Base-by-base conservation (phyloP, 371 early-diverging fungal genomes). In the Mucor sp. region DNA sequence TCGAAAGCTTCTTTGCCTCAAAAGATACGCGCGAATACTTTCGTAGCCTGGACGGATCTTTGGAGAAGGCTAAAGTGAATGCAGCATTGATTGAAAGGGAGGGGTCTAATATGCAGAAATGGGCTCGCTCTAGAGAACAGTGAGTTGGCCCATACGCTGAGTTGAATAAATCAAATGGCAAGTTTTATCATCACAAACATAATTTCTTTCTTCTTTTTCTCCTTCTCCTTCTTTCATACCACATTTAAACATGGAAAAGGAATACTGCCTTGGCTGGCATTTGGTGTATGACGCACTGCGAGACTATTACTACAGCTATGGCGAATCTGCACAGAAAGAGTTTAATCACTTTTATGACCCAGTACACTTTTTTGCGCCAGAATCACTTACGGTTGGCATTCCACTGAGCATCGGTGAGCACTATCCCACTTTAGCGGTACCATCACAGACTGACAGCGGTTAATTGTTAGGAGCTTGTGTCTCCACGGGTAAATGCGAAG, bases 61-160 rank as follows among this genome's bases (percentile, higher is more conserved):
- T 97, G 8, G 98, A 98, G 76, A 85, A 81, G 19, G 88, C 97
- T 60, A 79, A 88, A 7, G 79, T 87, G 60, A 90, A 87, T 65
- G 87, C 94, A 12, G 78, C 84, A 56, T 95, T 95, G 92, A 74
- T 95, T 58, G 74, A 85, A 58, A 81, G 94, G 47, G 95, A 96
- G 68, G 65, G 84, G 17, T 77, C 77, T 6, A 81, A 55, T 33
- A 37, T 67, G 27, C n/a, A 25, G 23, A 67, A 62, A 58, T 67
- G 68, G 68, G 58, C 60, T 11, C 19, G 41, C 60, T n/a, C 25
- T 4, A 25, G 35, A 14, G 39, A 61, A 12, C 25, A 61, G 7
- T 25, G 33, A 33, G 8, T 33, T 33, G 4, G 33, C 8, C 4
- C 7, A 33, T 50, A 15, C 53, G 47, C 53, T 27, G 53, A 53